These are phyloP conservation scores for Meira miltonrushii DNA, from an alignment of 1,284 basidiomycete species.

Conservation along the genomic window DNA sequence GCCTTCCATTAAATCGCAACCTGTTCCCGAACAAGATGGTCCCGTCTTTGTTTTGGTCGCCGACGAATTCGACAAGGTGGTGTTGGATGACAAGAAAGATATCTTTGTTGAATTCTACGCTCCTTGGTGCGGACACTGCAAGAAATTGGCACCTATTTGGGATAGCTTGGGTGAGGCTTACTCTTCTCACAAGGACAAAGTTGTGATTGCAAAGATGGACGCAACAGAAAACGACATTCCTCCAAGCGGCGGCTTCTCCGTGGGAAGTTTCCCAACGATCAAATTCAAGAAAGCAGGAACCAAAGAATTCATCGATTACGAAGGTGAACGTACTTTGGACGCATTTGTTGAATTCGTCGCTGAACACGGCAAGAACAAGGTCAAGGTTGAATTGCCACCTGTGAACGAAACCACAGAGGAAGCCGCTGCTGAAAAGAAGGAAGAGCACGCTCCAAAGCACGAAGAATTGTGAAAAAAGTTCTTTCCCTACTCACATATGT, in stretches of 20 bases:
- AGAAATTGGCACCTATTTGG: conserved; percentile 91
- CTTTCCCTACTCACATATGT: too few species aligned
- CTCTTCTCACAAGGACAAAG: conserved; percentile 65
- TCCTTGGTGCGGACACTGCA: conserved; percentile 81
- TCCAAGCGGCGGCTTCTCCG: conserved; percentile 71
- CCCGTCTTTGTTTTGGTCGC: conserved; percentile 81
- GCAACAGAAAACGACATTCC: conserved; percentile 95
- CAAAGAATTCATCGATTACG: conserved; percentile 71
- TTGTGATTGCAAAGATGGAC: conserved; percentile 85
- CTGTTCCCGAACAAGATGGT: conserved; percentile 66
- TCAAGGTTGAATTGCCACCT: conserved; percentile 17
- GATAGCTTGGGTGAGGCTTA: conserved; percentile 85
- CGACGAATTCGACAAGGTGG: conserved; percentile 76
- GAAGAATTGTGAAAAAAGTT: conserved; percentile 10
- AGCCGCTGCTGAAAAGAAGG: conserved; percentile 4
- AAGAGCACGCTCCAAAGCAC: conserved; percentile 12
- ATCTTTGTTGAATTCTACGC: conserved; percentile 93
- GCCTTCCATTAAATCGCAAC: conserved; percentile 84
- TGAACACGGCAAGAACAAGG: conserved; percentile 48
- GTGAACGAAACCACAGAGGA: neutral
- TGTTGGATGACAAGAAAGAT: conserved; percentile 80
- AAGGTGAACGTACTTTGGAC: conserved; percentile 49
- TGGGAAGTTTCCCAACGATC: conserved; percentile 81
- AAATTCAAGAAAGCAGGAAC: conserved; percentile 92
- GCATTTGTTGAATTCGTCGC: conserved; percentile 48